Evolutionary conservation across 2,329 filamentous ascomycete genomes (phyloP), one percentile per base, ranked within the genome.

Genomic region (Lachnellula arida): DNA sequence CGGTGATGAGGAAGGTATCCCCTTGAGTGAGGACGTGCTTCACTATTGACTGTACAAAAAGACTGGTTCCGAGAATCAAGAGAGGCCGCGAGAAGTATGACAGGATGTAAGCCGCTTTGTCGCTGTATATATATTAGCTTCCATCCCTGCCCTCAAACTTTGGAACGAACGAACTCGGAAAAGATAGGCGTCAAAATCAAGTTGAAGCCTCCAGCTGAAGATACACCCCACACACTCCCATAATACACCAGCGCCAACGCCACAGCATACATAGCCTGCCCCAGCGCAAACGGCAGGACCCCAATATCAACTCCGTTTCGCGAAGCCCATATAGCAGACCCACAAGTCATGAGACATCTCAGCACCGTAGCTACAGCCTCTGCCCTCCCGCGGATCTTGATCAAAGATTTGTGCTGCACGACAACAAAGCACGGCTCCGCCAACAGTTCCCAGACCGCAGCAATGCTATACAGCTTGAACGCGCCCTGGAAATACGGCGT

Each of bases 21-120:
- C 93, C 94, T 73, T 97, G 91, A 0, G 94, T 97, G 51, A 99
- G 81, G 51, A 97, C 70, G 70, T 97, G 93, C 73, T 99, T 99
- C 66, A 97, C 84, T 19, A 91, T 74, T 37, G 89, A 92, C 73
- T 99, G 94, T 6, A 91, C 76, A 74, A 91, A 93, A 71, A 97
- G 82, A 66, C 87, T 95, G n/a, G 81, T 78, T 4, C 88, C 88
- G 3, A 97, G 81, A 15, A 80, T 80, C 28, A 94, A 74, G 1
- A 95, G 84, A 1, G 85, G 81, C 11, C 75, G 75, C 57, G 89
- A 88, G 68, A 97, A 90, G 58, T 67, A 69, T 8, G 67, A 63
- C 9, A 63, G 51, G 15, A 66, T 28, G 42, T 63, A 69, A 9
- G 53, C 49, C n/a, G 59, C 47, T 9, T 50, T 32, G 34, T 62